Base-by-base conservation (phyloP, 345 rosid species). In the Hibiscus syriacus region DNA sequence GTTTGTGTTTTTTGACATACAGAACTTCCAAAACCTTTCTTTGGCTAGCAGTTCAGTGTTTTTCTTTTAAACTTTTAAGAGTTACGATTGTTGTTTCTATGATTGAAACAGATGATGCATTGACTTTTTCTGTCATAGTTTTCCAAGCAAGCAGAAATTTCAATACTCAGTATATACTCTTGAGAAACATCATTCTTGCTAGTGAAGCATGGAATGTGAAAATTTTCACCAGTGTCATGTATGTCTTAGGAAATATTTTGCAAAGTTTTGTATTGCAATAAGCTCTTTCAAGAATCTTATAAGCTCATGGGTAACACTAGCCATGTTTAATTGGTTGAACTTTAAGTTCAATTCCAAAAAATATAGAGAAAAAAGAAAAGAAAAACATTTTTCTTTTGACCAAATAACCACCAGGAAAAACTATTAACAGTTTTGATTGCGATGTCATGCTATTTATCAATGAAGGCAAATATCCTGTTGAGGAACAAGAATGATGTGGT, bases 271-370 rank as follows among this genome's bases (percentile, higher is more conserved):
- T n/a, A n/a, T n/a, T n/a, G n/a, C n/a, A n/a, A n/a, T n/a, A n/a
- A n/a, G n/a, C n/a, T n/a, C n/a, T n/a, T 56, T 27, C 20, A 25
- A 23, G 13, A 32, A 41, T 63, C 22, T 26, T 43, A 25, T 32
- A 41, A 63, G 4, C 30, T 38, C 30, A 11, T 0, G 17, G 14
- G 20, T 55, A 55, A 30, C 19, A n/a, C 22, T 57, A 25, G 67
- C 36, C 53, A 14, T 63, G 20, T 62, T 41, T 60, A 36, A 60
- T 19, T 38, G 7, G n/a, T 34, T 2, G 38, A 34, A 11, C 43
- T 58, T 60, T 60, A 60, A 60, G 17, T 60, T 38, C 19, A 36
- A 38, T 60, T 17, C 17, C 30, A 38, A 59, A 59, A n/a, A n/a
- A n/a, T n/a, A n/a, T n/a, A n/a, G n/a, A n/a, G n/a, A n/a, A n/a